Conservation (phyloP, 108 stramenopile genomes). For the Bacterosira constricta region DNA sequence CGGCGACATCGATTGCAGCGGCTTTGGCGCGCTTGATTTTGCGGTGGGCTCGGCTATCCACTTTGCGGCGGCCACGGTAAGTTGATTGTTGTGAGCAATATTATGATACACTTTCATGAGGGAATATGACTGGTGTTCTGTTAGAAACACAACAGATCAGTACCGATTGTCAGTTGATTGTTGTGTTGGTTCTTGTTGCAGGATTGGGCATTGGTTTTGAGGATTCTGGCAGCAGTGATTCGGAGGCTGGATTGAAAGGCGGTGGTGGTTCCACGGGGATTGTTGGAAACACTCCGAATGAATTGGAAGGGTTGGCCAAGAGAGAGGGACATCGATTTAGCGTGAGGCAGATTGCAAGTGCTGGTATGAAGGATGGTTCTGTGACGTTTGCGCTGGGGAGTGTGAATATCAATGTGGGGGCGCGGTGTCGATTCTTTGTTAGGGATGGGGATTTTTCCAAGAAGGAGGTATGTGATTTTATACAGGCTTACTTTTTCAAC, state of each 20-base stretch:
- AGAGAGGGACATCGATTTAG: slow-evolving; percentile 78
- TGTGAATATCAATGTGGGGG: slow-evolving; percentile 76
- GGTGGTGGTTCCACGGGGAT: slow-evolving; percentile 14
- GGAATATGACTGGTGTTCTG: too few relatives aligned
- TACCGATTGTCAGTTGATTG: too few relatives aligned
- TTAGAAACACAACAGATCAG: too few relatives aligned
- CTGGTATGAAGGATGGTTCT: slow-evolving; percentile 88
- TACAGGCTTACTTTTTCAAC: not conserved
- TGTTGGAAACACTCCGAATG: slow-evolving; percentile 58
- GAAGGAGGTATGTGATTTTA: slow-evolving; percentile 52
- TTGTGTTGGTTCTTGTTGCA: too few relatives aligned
- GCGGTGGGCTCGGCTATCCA: too few relatives aligned
- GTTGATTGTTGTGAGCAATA: too few relatives aligned
- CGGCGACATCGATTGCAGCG: too few relatives aligned
- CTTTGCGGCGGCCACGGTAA: too few relatives aligned
- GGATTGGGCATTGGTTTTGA: too few relatives aligned
- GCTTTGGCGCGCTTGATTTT: too few relatives aligned
- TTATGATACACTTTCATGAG: too few relatives aligned
- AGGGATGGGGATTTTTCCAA: slow-evolving; percentile 84
- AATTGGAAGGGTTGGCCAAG: slow-evolving; percentile 65
- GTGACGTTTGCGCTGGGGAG: slow-evolving; percentile 80
- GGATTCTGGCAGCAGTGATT: too few relatives aligned
- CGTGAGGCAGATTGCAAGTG: slow-evolving; percentile 80
- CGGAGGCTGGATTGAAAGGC: slow-evolving; percentile 76
- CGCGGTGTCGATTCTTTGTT: slow-evolving; percentile 83